Evolutionary conservation across 1,284 basidiomycete species (phyloP).

Genomic region (Sanghuangporus sanghuang): DNA sequence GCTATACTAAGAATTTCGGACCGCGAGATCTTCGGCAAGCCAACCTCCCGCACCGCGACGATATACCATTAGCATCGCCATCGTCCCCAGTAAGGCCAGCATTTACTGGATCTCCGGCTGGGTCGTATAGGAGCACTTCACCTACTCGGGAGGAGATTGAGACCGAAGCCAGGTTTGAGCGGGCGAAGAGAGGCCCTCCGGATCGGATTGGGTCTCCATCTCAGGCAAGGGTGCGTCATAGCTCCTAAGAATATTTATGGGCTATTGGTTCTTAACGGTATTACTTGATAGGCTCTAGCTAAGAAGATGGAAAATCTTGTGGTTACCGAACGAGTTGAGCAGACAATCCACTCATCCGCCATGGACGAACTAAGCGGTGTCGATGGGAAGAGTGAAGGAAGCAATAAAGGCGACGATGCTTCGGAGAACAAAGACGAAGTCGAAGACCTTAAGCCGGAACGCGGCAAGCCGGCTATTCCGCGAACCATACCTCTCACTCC

Average conservation of each 20-base stretch:
- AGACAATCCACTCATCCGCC: background rate
- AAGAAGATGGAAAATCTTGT: conserved; percentile 2
- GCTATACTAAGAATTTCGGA: conserved; percentile 68
- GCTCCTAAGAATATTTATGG: background rate
- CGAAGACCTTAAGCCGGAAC: background rate
- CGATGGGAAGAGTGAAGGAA: background rate
- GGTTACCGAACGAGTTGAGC: background rate
- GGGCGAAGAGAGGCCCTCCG: conserved; percentile 11
- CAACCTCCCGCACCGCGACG: conserved; percentile 54
- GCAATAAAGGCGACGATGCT: background rate
- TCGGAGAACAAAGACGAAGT: background rate
- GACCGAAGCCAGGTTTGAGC: conserved; percentile 9
- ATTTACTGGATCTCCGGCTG: conserved; percentile 15
- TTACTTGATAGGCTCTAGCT: background rate
- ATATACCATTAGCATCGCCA: conserved; percentile 17
- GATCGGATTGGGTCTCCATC: conserved; percentile 4
- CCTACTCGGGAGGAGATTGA: conserved; percentile 15
- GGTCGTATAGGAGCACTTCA: conserved; percentile 17
- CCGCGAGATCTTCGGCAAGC: conserved; percentile 68
- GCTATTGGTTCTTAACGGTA: background rate
- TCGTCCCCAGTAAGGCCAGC: conserved; percentile 18
- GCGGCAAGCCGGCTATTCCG: conserved; percentile 9
- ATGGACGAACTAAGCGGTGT: background rate
- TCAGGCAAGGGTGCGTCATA: background rate
- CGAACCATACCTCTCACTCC: conserved; percentile 19